Evolutionary conservation across 768 basidiomycete species (phyloP), one percentile per base, ranked within the genome.

Genomic region (Galerina sulciceps): DNA sequence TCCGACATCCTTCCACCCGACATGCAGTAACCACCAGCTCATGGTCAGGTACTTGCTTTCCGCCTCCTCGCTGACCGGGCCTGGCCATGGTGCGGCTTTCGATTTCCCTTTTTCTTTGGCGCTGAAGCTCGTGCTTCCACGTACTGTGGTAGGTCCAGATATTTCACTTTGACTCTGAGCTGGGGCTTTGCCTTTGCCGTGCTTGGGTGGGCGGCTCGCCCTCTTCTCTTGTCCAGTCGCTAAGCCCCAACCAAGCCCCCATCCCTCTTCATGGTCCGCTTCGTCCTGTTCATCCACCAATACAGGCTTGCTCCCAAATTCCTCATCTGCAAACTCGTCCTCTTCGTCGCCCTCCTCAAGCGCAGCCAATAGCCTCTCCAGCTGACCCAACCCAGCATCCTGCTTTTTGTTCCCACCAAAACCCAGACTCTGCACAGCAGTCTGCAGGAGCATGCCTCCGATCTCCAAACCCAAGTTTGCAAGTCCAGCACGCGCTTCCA

Each of bases 11-110:
- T 89, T 91, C 94, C 95, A 96, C 0, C 96, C 94, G 3, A 94
- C 89, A 68, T 97, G 88, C 55, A 96, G 67, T 10, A 96, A 78
- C 94, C 94, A 96, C 94, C 94, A 98, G 38, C 88, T 91, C 65
- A 96, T 82, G 0, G 91, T 93, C 49, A 97, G 76, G 68, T 87
- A 98, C 67, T 87, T 85, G 59, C 85, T 79, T 71, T 96, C 94
- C 5, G 86, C 85, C 53, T 89, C 89, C 36, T 89, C 88, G 35
- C 71, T 76, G 6, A 88, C 73, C n/a, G 62, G 66, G 6, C 61
- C 72, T 5, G 57, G 42, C 64, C 64, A 65, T 1, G 51, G 44
- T 18, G 18, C 13, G 34, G 10, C 1, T 20, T n/a, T 45, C 43
- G 4, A 38, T 43, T 46, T 31, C 8, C 14, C 35, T 5, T 1